Base-by-base conservation (phyloP, 768 basidiomycete species). In the Gloeostereum incarnatum region DNA sequence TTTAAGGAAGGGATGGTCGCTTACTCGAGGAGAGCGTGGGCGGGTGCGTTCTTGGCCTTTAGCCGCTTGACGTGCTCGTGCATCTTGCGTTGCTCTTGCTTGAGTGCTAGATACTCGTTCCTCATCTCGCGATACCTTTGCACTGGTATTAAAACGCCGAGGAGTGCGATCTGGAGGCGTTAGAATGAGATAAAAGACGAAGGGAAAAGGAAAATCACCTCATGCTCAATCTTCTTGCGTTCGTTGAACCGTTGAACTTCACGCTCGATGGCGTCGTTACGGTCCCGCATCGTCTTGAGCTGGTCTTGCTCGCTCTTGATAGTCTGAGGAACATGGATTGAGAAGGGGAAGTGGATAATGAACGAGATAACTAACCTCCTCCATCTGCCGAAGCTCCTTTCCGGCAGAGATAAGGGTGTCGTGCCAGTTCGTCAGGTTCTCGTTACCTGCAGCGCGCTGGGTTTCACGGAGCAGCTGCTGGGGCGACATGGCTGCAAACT, bases 401-500 rank as follows among this genome's bases (percentile, higher is more conserved):
- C 82, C 85, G 1, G 73, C 60, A 6, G 57, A 57, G 41, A 89
- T 81, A 9, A 99, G 73, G 2, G 72, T 72, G 40, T 84, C 68
- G 43, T 96, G 92, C 93, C 94, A 97, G 3, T 59, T 52, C 0
- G 75, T 75, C 31, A 99, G 60, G 36, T 80, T 68, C 22, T 68
- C 63, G 52, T 94, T 81, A 3, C 94, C 96, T 2, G 92, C 93
- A 0, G 92, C 90, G 27, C 76, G 74, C 58, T 98, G 86, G 1
- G 96, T 99, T 55, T 96, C 89, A 26, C 68, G 66, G 19, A 99
- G 66, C 1, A 97, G 70, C 45, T 86, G 72, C 43, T 82, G 76
- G 0, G 90, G 81, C 2, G 67, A 69, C 90, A 98, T 93, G 24
- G 76, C 79, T 2, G 96, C 91, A 49, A 99, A 98, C 51, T 87